Conservation (phyloP, 768 basidiomycete species). For the Atractiella rhizophila region DNA sequence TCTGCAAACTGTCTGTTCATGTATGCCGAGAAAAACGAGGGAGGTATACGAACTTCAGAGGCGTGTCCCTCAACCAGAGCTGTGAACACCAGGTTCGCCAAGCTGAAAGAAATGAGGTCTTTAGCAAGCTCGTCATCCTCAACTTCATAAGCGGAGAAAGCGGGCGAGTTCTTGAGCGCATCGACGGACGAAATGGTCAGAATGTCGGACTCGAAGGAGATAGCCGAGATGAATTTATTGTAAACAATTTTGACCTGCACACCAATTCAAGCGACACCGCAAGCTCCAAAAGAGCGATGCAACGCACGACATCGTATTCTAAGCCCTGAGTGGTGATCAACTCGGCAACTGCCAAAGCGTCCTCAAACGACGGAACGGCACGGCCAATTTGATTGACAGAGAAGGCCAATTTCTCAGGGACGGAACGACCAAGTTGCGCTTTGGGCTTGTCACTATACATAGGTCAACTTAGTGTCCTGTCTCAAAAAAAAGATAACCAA, state of each 20-base stretch:
- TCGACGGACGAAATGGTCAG: conserved; percentile 60
- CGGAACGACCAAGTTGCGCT: conserved; percentile 40
- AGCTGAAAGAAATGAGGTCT: conserved; percentile 78
- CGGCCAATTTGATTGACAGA: conserved; percentile 96
- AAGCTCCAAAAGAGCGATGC: background rate
- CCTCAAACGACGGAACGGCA: conserved; percentile 88
- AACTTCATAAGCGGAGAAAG: conserved; percentile 89
- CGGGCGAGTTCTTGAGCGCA: conserved; percentile 51
- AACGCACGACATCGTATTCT: conserved; percentile 48
- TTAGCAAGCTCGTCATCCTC: conserved; percentile 88
- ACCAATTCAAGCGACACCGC: background rate
- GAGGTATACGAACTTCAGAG: conserved; percentile 42
- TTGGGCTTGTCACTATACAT: conserved; percentile 99
- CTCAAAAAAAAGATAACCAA: background rate
- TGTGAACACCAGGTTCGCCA: conserved; percentile 88
- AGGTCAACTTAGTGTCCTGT: conserved; percentile 38
- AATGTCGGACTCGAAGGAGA: conserved; percentile 60
- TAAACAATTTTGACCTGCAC: conserved; percentile 25
- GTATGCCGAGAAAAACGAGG: background rate
- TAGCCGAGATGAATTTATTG: conserved; percentile 49
- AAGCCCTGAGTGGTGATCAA: conserved; percentile 60
- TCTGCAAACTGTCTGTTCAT: background rate
- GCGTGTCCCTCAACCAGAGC: conserved; percentile 86
- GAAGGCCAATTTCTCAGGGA: conserved; percentile 41
- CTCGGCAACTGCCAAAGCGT: conserved; percentile 82